Percentiles rank a stretch among this genome's conserved stretches.
phyloP scores from a whole-genome alignment of 2,329 filamentous ascomycete species.

The Gliomastix tumulicola region DNA sequence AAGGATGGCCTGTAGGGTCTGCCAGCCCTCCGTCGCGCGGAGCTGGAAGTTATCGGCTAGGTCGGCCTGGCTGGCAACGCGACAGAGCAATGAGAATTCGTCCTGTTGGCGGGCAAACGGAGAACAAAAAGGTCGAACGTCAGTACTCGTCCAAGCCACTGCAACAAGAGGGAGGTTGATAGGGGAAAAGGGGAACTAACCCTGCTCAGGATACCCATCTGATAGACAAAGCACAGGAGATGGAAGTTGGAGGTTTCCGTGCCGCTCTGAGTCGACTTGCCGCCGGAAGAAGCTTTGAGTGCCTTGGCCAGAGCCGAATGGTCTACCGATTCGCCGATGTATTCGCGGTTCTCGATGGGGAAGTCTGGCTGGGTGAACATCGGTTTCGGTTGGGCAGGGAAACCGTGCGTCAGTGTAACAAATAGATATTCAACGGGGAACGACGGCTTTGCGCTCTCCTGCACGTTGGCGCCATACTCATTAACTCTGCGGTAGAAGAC shows the following conservation, averaged over 20 bases:
- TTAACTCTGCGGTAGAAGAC: slow-evolving; percentile 96
- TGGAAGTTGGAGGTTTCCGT: slow-evolving; percentile 87
- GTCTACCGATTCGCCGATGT: slow-evolving; percentile 81
- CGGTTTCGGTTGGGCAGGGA: slow-evolving; percentile 74
- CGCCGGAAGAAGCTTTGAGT: slow-evolving; percentile 54
- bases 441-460: slow-evolving; percentile 92
- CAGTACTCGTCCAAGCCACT: too few species aligned
- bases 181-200: slow-evolving; percentile 39
- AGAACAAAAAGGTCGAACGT: too few species aligned
- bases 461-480: slow-evolving; percentile 92
- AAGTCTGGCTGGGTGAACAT: slow-evolving; percentile 70
- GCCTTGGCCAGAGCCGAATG: slow-evolving; percentile 60
- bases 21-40: slow-evolving; percentile 84
- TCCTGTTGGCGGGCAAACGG: slow-evolving; percentile 63
- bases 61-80: slow-evolving; percentile 75
- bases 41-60: slow-evolving; percentile 75
- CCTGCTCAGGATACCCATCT: slow-evolving; percentile 76
- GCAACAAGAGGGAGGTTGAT: not conserved
- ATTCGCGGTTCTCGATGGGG: slow-evolving; percentile 85
- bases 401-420: slow-evolving; percentile 92
- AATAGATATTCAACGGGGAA: slow-evolving; percentile 97
- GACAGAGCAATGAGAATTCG: slow-evolving; percentile 79
- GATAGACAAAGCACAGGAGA: slow-evolving; percentile 78
- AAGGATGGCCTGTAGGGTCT: slow-evolving; percentile 86
- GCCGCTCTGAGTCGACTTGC: slow-evolving; percentile 54